phyloP scores from a whole-genome alignment of 495 filamentous ascomycete species.

The Glarea lozoyensis region DNA sequence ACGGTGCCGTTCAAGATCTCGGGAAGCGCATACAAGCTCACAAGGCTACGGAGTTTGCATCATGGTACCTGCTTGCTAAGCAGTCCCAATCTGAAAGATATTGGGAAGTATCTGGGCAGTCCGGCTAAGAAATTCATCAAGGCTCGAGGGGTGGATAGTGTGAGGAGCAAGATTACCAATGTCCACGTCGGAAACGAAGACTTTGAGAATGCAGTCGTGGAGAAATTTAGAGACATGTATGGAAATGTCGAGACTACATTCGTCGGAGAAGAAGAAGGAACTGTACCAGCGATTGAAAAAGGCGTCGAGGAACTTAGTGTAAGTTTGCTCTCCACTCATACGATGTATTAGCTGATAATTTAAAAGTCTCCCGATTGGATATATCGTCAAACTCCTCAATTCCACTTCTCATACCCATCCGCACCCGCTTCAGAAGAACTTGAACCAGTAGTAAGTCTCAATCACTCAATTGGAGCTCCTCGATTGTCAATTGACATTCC shows the following conservation, averaged over 20 bases:
- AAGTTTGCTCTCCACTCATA: constrained; percentile 13
- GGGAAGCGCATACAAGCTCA: constrained; percentile 90
- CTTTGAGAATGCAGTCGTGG: constrained; percentile 43
- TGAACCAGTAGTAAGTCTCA: too few species aligned
- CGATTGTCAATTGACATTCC: too few species aligned
- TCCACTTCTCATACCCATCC: constrained; percentile 44
- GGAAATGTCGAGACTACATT: constrained; percentile 16
- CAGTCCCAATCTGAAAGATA: constrained; percentile 56
- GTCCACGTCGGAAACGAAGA: constrained; percentile 37
- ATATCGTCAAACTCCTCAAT: constrained; percentile 76
- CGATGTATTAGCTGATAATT: not conserved
- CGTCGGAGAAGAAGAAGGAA: constrained; percentile 38
- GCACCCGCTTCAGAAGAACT: not conserved
- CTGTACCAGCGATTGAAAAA: constrained; percentile 30
- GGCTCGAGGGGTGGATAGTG: constrained; percentile 87
- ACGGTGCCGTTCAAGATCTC: constrained; percentile 62
- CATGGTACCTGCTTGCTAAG: constrained; percentile 83
- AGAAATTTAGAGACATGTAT: constrained; percentile 49
- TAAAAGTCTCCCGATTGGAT: constrained; percentile 64
- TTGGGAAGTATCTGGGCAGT: constrained; percentile 59
- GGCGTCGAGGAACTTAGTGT: constrained; percentile 57
- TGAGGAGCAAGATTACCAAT: constrained; percentile 77
- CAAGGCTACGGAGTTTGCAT: constrained; percentile 66
- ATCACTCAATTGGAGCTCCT: too few species aligned
- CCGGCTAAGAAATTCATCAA: constrained; percentile 65